phyloP scores from a whole-genome alignment of 306 rosid species.

The Mucuna pruriens region DNA sequence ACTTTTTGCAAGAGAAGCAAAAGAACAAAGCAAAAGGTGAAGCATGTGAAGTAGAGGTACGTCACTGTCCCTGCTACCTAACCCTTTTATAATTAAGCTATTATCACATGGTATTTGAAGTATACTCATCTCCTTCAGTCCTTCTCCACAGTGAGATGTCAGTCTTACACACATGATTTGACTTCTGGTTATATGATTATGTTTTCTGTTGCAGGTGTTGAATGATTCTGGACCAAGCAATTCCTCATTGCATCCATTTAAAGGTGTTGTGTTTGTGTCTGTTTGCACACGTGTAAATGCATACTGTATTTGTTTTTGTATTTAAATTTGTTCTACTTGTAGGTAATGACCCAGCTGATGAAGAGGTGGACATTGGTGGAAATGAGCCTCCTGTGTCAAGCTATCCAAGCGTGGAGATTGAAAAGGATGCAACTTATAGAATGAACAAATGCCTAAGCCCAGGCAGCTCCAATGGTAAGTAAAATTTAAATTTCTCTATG shows the following conservation, averaged over 20 bases:
- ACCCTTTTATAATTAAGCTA: slow-evolving; percentile 14
- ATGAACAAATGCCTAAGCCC: slow-evolving; percentile 48
- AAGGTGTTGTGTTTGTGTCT: slow-evolving; percentile 57
- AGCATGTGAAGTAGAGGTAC: slow-evolving; percentile 83
- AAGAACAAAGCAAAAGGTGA: slow-evolving; percentile 56
- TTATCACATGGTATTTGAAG: neutral
- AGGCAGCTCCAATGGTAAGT: slow-evolving; percentile 57
- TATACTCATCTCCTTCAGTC: neutral
- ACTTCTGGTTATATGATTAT: slow-evolving; percentile 35
- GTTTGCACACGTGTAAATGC: neutral
- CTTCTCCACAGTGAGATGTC: neutral
- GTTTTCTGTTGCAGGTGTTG: slow-evolving; percentile 62
- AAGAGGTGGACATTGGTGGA: slow-evolving; percentile 74
- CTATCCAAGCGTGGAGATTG: slow-evolving; percentile 64
- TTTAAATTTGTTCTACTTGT: slow-evolving; percentile 35
- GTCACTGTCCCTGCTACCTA: slow-evolving; percentile 26
- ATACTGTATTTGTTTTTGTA: slow-evolving; percentile 6
- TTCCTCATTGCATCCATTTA: slow-evolving; percentile 79
- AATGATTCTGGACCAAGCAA: slow-evolving; percentile 87
- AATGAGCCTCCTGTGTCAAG: slow-evolving; percentile 77
- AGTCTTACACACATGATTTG: slow-evolving; percentile 3
- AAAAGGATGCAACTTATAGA: slow-evolving; percentile 49
- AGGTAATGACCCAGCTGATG: slow-evolving; percentile 75
- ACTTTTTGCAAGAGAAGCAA: slow-evolving; percentile 60
- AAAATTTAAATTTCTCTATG: slow-evolving; percentile 30